Percentiles rank a stretch among this genome's conserved stretches.
Conservation (phyloP, 352 stramenopile species). For the Lagenidium sp. region DNA sequence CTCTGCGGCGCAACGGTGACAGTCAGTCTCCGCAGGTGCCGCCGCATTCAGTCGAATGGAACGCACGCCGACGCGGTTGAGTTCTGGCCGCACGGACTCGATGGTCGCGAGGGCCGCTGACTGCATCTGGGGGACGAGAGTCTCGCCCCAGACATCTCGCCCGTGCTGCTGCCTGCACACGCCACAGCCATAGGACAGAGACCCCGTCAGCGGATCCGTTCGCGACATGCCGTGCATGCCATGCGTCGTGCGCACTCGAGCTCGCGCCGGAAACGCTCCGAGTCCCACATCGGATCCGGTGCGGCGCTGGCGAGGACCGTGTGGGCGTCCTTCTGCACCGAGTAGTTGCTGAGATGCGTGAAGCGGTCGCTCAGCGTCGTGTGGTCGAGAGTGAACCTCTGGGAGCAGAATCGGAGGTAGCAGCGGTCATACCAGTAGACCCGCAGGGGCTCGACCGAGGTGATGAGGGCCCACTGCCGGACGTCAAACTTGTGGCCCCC, state of each 20-base stretch:
- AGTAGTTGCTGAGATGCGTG: constrained; percentile 81
- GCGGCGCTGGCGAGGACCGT: neutral
- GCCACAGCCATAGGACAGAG: neutral
- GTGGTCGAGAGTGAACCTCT: constrained; percentile 29
- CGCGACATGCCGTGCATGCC: too few relatives aligned
- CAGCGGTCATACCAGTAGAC: constrained; percentile 59
- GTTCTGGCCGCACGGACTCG: constrained; percentile 25
- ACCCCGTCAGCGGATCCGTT: neutral
- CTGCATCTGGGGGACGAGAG: constrained; percentile 52
- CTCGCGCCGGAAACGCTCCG: constrained; percentile 21
- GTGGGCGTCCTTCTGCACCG: constrained; percentile 57
- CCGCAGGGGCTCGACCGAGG: constrained; percentile 34
- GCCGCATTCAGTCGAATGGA: neutral
- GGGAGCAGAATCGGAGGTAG: constrained; percentile 73
- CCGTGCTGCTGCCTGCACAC: constrained; percentile 17
- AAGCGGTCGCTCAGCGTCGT: constrained; percentile 35
- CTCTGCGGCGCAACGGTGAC: constrained; percentile 18
- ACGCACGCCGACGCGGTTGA: constrained; percentile 46
- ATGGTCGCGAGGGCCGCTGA: constrained; percentile 25
- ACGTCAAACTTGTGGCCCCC: constrained; percentile 78
- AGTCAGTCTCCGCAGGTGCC: neutral
- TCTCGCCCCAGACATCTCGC: constrained; percentile 35
- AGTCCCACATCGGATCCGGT: constrained; percentile 57
- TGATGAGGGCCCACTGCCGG: constrained; percentile 80
- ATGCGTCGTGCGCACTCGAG: constrained; percentile 37